Evolutionary conservation across 2,329 filamentous ascomycete genomes (phyloP), one percentile per base, ranked within the genome.

Genomic region (Trichoderma koningiopsis): DNA sequence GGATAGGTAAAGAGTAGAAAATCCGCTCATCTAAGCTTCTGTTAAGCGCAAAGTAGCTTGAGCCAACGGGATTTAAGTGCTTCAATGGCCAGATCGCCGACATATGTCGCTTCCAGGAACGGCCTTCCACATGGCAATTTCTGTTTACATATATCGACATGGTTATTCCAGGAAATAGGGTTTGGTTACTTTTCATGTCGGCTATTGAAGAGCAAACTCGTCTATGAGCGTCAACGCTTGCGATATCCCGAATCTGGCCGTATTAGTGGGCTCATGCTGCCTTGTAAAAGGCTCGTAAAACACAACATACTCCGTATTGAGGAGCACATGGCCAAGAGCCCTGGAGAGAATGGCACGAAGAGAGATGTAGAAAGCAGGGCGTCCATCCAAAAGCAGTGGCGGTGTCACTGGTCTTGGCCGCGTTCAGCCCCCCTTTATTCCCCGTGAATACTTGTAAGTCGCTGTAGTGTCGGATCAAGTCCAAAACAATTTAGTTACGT

Each of bases 381-480:
- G 8, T 29, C 37, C 53, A 35, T 66, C n/a, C 53, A 16, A 27
- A 7, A n/a, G 14, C 33, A 40, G 13, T 35, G 33, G n/a, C 14
- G 31, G 13, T 35, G 33, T 31, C 52, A 52, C 40, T 56, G 35
- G 7, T 53, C 61, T 47, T 37, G 47, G 35, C 63, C 27, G 37
- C 22, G 19, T 47, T 35, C 47, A 31, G 43, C 4, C 4, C 33
- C 49, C 35, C 35, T 11, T n/a, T 49, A 31, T 56, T 37, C 49
- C 35, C 67, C 31, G 29, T 43, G 37, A 11, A 43, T 14, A 35
- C 33, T 35, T 35, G 33, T 22, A 49, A 37, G 5, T 31, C 58
- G 67, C 40, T 64, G 59, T 19, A 64, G 58, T 60, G 22, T 43
- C 64, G 27, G 22, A 57, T 43, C n/a, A 24, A 60, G 31, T 29